These are phyloP conservation scores for Symbiodinium pilosum DNA, from an alignment of 73 alveolate species.

Conservation along the genomic window DNA sequence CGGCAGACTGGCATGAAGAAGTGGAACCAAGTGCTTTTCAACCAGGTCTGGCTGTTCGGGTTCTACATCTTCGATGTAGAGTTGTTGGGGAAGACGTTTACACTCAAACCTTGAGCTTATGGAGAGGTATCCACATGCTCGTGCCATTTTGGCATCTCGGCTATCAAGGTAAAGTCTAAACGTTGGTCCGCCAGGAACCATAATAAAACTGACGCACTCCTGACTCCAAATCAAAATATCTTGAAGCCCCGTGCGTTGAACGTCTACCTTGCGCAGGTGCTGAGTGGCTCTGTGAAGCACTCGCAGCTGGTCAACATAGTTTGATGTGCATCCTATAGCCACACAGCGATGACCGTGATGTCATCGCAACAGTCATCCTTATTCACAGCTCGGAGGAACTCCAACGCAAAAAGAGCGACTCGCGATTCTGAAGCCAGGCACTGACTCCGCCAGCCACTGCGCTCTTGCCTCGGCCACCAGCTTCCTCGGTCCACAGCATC, in stretches of 20 bases:
- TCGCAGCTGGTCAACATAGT: too few relatives aligned
- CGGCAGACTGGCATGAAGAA: background rate
- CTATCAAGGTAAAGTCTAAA: background rate
- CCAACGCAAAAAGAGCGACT: background rate
- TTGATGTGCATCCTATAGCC: conserved; percentile 24
- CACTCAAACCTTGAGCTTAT: too few relatives aligned
- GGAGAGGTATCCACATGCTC: background rate
- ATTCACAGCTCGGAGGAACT: background rate
- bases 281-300: too few relatives aligned
- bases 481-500: conserved; percentile 16
- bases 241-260: too few relatives aligned
- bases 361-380: conserved; percentile 89
- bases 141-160: background rate
- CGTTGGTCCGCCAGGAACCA: background rate
- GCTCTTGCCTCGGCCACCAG: conserved; percentile 36
- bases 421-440: background rate
- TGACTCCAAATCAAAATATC: too few relatives aligned
- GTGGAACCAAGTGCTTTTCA: background rate
- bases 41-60: background rate
- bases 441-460: conserved; percentile 71
- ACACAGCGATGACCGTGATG: conserved; percentile 77
- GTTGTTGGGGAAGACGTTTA: background rate
- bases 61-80: background rate
- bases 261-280: too few relatives aligned
- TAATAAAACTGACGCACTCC: too few relatives aligned